Evolutionary conservation across 2,329 filamentous ascomycete species (phyloP).

Genomic region (Cercospora janseana): DNA sequence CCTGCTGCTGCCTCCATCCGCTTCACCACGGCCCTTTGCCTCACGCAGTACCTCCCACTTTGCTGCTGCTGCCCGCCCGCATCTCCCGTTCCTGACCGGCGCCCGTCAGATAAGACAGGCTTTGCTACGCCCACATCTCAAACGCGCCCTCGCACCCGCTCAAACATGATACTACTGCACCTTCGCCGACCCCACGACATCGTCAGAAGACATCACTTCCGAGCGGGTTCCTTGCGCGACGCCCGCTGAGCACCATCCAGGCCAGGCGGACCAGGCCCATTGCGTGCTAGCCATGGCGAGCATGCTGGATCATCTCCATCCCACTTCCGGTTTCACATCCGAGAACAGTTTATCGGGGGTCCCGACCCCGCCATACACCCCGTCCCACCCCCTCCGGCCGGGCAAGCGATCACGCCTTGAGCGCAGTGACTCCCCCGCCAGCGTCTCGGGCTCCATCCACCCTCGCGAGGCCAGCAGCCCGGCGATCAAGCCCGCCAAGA

Average conservation of each 20-base stretch:
- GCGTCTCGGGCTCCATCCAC: slow-evolving; percentile 37
- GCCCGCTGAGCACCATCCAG: slow-evolving; percentile 26
- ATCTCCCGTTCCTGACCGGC: neutral
- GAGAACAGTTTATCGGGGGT: slow-evolving; percentile 27
- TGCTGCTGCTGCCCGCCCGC: slow-evolving; percentile 6
- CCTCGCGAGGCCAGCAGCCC: slow-evolving; percentile 38
- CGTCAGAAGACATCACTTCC: slow-evolving; percentile 35
- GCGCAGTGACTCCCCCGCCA: slow-evolving; percentile 36
- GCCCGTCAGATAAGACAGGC: slow-evolving; percentile 20
- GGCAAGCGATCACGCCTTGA: slow-evolving; percentile 28
- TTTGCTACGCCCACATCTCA: neutral
- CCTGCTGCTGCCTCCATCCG: neutral
- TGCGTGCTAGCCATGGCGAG: slow-evolving; percentile 10
- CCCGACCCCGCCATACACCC: slow-evolving; percentile 36
- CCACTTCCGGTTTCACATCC: slow-evolving; percentile 29
- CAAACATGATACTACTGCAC: slow-evolving; percentile 34
- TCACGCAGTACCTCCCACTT: slow-evolving; percentile 12
- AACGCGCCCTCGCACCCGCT: slow-evolving; percentile 1
- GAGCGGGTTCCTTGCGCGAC: slow-evolving; percentile 25
- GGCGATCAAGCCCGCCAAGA: slow-evolving; percentile 32
- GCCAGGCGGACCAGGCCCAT: neutral
- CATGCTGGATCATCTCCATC: slow-evolving; percentile 27
- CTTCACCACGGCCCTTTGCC: neutral
- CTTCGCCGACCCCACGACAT: slow-evolving; percentile 31
- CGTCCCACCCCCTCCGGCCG: slow-evolving; percentile 19